These are phyloP conservation scores for Diaporthe citrichinensis DNA, from an alignment of 2,329 filamentous ascomycete species.

Conservation along the genomic window DNA sequence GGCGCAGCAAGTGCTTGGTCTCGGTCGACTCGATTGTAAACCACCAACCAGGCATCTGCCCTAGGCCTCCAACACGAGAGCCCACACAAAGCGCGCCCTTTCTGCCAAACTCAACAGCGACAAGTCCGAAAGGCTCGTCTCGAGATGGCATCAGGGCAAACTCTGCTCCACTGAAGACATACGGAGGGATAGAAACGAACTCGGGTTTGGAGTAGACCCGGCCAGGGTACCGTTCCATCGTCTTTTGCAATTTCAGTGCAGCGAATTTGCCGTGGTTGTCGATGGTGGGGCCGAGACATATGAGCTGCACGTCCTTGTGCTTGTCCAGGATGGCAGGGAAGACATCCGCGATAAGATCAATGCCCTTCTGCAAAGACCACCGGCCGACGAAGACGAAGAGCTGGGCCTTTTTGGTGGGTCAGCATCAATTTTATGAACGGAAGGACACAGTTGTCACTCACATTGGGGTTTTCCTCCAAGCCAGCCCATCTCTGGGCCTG, in stretches of 20 bases:
- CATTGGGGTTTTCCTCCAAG: slow-evolving; percentile 69
- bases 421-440: not conserved
- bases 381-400: slow-evolving; percentile 78
- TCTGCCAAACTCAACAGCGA: slow-evolving; percentile 77
- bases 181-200: slow-evolving; percentile 76
- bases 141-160: slow-evolving; percentile 78
- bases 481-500: slow-evolving; percentile 79
- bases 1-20: slow-evolving; percentile 72
- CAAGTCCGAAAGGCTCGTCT: slow-evolving; percentile 78
- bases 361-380: slow-evolving; percentile 79
- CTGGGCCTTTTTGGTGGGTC: slow-evolving; percentile 59
- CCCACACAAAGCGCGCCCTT: slow-evolving; percentile 77
- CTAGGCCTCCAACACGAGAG: slow-evolving; percentile 75
- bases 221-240: slow-evolving; percentile 76
- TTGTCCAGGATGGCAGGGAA: slow-evolving; percentile 73
- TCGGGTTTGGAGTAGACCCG: slow-evolving; percentile 78
- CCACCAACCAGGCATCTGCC: slow-evolving; percentile 82
- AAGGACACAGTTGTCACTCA: not conserved
- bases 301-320: slow-evolving; percentile 70
- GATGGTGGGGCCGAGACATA: slow-evolving; percentile 74
- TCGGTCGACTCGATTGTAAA: slow-evolving; percentile 68
- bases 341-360: slow-evolving; percentile 76
- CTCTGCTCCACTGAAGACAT: slow-evolving; percentile 77
- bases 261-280: slow-evolving; percentile 78
- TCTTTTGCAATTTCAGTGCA: slow-evolving; percentile 71